Percentiles rank a stretch among this genome's conserved stretches.
phyloP scores from a whole-genome alignment of 2,329 filamentous ascomycete species.

The Phoma herbarum region DNA sequence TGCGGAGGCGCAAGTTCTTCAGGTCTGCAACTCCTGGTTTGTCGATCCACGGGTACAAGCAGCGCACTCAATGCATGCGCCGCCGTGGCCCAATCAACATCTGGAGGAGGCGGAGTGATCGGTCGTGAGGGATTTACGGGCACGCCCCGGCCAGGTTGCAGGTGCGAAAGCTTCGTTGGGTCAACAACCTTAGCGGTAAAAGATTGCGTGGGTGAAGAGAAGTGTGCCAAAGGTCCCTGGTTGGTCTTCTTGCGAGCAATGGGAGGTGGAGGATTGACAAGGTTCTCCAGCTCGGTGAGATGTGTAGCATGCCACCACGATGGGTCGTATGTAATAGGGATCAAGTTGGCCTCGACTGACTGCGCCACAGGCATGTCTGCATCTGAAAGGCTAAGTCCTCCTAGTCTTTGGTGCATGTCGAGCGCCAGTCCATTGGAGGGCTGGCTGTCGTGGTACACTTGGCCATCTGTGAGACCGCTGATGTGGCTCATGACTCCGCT shows the following conservation, averaged over 20 bases:
- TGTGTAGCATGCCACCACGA: conserved; percentile 56
- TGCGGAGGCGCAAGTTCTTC: conserved; percentile 75
- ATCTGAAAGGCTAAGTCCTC: conserved; percentile 50
- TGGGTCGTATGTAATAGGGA: conserved; percentile 49
- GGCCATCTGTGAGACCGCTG: conserved; percentile 76
- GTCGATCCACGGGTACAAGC: conserved; percentile 78
- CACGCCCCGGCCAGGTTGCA: conserved; percentile 57
- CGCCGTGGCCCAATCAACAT: conserved; percentile 87
- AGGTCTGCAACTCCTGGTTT: conserved; percentile 77
- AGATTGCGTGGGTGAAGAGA: conserved; percentile 86
- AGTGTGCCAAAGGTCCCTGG: conserved; percentile 70
- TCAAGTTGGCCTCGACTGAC: conserved; percentile 31
- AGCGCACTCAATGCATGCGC: conserved; percentile 82
- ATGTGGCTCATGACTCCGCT: conserved; percentile 92
- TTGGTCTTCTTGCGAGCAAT: conserved; percentile 68
- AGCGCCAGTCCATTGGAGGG: conserved; percentile 60
- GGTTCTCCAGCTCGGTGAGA: conserved; percentile 45
- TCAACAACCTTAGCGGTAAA: conserved; percentile 82
- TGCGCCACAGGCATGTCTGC: conserved; percentile 29
- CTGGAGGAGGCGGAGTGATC: conserved; percentile 75
- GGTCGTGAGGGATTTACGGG: conserved; percentile 52
- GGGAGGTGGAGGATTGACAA: conserved; percentile 43
- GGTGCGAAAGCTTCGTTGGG: conserved; percentile 69
- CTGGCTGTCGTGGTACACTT: conserved; percentile 41
- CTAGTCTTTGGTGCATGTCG: conserved; percentile 66